A percentile compares a stretch with the other conserved stretches of the same genome.
phyloP scores from a whole-genome alignment of 495 filamentous ascomycete species.

The Cudoniella acicularis region DNA sequence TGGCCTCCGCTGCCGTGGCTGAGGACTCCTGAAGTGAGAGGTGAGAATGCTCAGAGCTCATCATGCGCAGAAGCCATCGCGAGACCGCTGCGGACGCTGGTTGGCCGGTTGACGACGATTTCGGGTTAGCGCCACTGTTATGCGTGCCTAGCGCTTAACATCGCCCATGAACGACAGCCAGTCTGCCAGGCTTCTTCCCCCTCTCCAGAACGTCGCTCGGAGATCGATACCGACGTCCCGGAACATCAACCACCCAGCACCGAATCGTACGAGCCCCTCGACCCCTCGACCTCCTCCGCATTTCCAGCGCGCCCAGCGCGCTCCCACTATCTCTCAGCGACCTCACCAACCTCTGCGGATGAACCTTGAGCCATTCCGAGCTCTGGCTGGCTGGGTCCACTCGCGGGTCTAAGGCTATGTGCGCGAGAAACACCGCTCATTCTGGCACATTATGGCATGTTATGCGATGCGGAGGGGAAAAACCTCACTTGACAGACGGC shows the following conservation, averaged over 20 bases:
- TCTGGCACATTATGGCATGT: background rate
- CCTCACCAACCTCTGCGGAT: background rate
- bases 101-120: constrained; percentile 1
- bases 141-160: constrained; percentile 6
- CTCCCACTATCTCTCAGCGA: background rate
- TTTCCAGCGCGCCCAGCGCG: background rate
- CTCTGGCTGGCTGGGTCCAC: background rate
- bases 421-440: background rate
- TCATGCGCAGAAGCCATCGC: background rate
- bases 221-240: constrained; percentile 18
- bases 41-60: background rate
- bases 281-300: background rate
- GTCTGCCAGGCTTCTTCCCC: background rate
- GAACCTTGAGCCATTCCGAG: constrained; percentile 3
- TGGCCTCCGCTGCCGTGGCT: background rate
- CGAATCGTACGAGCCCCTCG: background rate
- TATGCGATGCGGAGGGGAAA: background rate
- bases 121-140: constrained; percentile 1
- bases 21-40: background rate
- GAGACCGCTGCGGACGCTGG: background rate
- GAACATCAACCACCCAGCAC: constrained; percentile 8
- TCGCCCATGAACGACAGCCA: too few species aligned
- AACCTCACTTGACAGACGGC: background rate
- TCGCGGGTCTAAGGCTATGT: background rate
- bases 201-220: background rate